Evolutionary conservation across 2,329 filamentous ascomycete species (phyloP), one percentile per base, ranked within the genome.

Genomic region (Ophiostoma montium): DNA sequence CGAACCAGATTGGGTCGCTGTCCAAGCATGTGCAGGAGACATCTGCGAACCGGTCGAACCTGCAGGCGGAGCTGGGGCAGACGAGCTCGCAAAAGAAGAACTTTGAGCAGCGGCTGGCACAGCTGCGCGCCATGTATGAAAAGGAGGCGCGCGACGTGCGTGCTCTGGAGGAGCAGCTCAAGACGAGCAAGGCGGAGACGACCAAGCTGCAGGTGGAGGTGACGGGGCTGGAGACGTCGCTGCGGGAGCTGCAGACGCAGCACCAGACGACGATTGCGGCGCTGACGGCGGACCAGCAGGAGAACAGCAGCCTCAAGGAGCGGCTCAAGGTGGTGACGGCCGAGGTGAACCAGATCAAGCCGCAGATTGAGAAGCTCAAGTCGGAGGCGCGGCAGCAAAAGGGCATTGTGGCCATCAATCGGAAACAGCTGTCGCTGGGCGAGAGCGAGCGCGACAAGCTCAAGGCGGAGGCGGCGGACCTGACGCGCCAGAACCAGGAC

Each of bases 321-420:
- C 84, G 83, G 52, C 95, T 98, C 56, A 79, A 84, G 31, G 75
- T 81, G 47, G 75, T 87, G 38, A 98, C 95, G 60, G 74, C 78
- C 12, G 87, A 94, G 64, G 82, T 95, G 57, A 74, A 78, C 16
- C 82, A 88, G 64, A 69, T 96, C 36, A 94, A 88, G 64, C 88
- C 89, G 31, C 82, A 90, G 56, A 79, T 98, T 47, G 92, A 98
- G 63, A 96, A 95, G 70, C 74, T 94, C 58, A 88, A 85, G 63
- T 86, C 84, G 12, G 88, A 95, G 58, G 88, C 88, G 23, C 81
- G 92, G 38, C 92, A 96, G 64, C 89, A 96, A 61, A 96, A 94
- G 68, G 92, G 92, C 16, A 73, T 96, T 56, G 90, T 94, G 30
- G 89, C 92, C 39, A 98, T 98, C 68, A 95, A 95, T 69, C 96